A percentile compares a stretch with the other conserved stretches of the same genome.
Evolutionary conservation across 768 basidiomycete genomes (phyloP).

Genomic region (Russula olivacea): DNA sequence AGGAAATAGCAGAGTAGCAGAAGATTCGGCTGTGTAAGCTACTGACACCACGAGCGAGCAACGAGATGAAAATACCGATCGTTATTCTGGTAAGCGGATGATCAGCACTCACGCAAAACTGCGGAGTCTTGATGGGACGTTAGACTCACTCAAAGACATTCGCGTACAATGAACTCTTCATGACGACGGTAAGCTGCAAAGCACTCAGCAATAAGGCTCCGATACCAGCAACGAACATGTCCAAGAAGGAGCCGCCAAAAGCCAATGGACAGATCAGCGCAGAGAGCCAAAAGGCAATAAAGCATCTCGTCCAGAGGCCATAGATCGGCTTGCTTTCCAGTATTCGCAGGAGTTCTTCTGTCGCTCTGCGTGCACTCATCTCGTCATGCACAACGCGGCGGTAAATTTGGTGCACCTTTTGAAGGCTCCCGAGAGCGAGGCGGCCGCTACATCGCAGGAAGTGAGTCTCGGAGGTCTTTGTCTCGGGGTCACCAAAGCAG

Average conservation of each 20-base stretch:
- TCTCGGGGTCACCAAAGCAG: slow-evolving; percentile 84
- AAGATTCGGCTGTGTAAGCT: slow-evolving; percentile 73
- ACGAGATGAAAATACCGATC: slow-evolving; percentile 74
- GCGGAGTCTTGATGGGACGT: slow-evolving; percentile 28
- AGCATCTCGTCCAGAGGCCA: slow-evolving; percentile 51
- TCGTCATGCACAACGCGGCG: slow-evolving; percentile 88
- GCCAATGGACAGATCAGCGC: slow-evolving; percentile 78
- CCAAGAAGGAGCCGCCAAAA: slow-evolving; percentile 77
- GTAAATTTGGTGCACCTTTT: slow-evolving; percentile 80
- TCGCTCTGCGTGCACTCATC: slow-evolving; percentile 74
- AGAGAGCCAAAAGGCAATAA: slow-evolving; percentile 65
- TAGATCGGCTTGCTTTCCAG: slow-evolving; percentile 62
- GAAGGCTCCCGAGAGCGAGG: slow-evolving; percentile 78
- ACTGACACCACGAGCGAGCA: slow-evolving; percentile 73
- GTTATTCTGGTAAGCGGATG: slow-evolving; percentile 53
- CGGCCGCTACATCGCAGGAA: slow-evolving; percentile 76
- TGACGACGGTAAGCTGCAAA: slow-evolving; percentile 68
- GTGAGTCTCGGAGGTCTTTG: slow-evolving; percentile 85
- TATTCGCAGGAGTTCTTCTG: slow-evolving; percentile 55
- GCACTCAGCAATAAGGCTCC: slow-evolving; percentile 63
- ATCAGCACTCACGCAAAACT: not conserved
- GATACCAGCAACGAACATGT: slow-evolving; percentile 75
- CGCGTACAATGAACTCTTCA: slow-evolving; percentile 74
- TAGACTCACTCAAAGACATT: slow-evolving; percentile 83
- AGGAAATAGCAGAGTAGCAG: slow-evolving; percentile 90